A percentile compares a stretch with the other conserved stretches of the same genome.
These are phyloP conservation scores for Hypoxylon sp. DNA, from an alignment of 2,329 filamentous ascomycete genomes.

Conservation along the genomic window DNA sequence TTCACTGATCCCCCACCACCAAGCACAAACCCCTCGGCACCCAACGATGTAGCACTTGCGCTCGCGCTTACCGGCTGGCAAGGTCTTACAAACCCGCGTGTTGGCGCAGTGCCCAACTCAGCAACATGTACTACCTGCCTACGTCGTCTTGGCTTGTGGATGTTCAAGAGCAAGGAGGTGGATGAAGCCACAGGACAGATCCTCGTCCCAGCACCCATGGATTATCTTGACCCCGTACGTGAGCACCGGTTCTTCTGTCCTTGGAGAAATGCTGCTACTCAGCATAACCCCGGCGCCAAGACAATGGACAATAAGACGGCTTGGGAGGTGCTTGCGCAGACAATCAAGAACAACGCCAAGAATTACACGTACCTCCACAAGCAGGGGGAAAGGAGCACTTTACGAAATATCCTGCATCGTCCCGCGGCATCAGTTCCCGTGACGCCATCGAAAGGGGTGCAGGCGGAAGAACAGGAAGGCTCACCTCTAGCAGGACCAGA, in stretches of 20 bases:
- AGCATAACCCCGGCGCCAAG: slow-evolving; percentile 66
- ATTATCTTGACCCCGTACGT: slow-evolving; percentile 75
- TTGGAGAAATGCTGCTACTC: slow-evolving; percentile 77
- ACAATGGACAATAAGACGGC: slow-evolving; percentile 61
- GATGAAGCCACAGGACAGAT: slow-evolving; percentile 66
- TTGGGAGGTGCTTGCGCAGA: slow-evolving; percentile 69
- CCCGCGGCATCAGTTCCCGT: slow-evolving; percentile 50
- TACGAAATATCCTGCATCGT: slow-evolving; percentile 53
- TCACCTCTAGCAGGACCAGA: slow-evolving; percentile 44
- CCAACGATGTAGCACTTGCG: slow-evolving; percentile 75
- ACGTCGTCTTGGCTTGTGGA: slow-evolving; percentile 90
- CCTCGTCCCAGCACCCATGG: slow-evolving; percentile 73
- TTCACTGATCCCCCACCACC: slow-evolving; percentile 63
- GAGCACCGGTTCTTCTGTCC: slow-evolving; percentile 90
- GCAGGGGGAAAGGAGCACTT: slow-evolving; percentile 50
- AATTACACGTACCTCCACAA: slow-evolving; percentile 70
- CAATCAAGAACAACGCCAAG: slow-evolving; percentile 71
- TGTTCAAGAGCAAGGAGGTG: slow-evolving; percentile 85
- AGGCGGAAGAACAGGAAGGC: slow-evolving; percentile 44
- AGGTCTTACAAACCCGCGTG: slow-evolving; percentile 68
- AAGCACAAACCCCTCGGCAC: slow-evolving; percentile 51
- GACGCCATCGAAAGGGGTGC: slow-evolving; percentile 45
- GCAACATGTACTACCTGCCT: slow-evolving; percentile 89
- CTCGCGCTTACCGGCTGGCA: slow-evolving; percentile 85
- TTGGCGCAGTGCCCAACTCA: slow-evolving; percentile 77